Percentiles rank a stretch among this genome's conserved stretches.
Conservation (phyloP, 371 early-diverging fungal species). For the Catenaria anguillulae region DNA sequence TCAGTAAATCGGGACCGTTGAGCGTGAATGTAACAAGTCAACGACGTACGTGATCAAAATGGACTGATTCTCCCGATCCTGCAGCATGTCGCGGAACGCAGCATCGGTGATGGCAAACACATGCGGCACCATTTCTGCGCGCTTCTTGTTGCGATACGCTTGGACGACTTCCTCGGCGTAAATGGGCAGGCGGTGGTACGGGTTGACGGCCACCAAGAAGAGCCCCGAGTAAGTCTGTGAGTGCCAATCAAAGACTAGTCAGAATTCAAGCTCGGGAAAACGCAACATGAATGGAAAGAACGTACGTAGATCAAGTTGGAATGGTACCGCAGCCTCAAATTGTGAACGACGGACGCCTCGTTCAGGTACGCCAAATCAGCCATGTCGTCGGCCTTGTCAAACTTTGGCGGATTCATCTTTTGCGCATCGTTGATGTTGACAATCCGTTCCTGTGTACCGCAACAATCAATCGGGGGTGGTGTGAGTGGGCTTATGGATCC, state of each 20-base stretch:
- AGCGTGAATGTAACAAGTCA: no score
- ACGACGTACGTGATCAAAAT: conserved; percentile 89
- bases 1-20: not conserved
- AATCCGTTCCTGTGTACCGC: not conserved
- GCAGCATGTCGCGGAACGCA: conserved; percentile 91
- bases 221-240: conserved; percentile 96
- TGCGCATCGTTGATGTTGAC: conserved; percentile 63
- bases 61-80: conserved; percentile 88
- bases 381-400: conserved; percentile 97
- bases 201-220: conserved; percentile 98
- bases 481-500: not conserved
- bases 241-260: not conserved
- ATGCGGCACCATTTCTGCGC: conserved; percentile 87
- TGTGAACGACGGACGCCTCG: conserved; percentile 97
- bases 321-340: conserved; percentile 77
- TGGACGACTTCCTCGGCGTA: conserved; percentile 71
- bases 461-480: not conserved
- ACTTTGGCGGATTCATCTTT: conserved; percentile 98
- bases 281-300: not conserved
- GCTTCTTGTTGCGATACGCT: conserved; percentile 68
- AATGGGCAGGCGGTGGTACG: conserved; percentile 78
- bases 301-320: conserved; percentile 84
- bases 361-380: conserved; percentile 94
- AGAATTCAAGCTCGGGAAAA: not conserved
- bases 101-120: conserved; percentile 91